Evolutionary conservation across 495 filamentous ascomycete species (phyloP).

Genomic region (Penicillium bovifimosum): DNA sequence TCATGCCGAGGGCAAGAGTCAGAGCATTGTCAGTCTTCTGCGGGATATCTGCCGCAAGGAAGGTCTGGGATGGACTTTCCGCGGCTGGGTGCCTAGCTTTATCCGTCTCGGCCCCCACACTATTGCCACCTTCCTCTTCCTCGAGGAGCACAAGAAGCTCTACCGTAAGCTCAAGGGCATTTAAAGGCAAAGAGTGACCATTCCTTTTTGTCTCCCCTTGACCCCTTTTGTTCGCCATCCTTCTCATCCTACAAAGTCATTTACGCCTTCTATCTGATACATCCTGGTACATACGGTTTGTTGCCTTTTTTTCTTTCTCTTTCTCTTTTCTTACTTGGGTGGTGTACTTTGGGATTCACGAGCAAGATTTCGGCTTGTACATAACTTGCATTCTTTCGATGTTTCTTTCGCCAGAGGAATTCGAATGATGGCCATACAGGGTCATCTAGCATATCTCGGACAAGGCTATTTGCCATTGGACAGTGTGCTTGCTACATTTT

Average conservation of each 20-base stretch:
- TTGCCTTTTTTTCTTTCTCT: slow-evolving; percentile 7
- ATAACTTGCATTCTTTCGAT: slow-evolving; percentile 24
- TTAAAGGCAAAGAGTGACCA: slow-evolving; percentile 17
- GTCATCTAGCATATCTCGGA: background rate
- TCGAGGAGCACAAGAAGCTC: slow-evolving; percentile 69
- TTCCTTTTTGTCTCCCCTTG: slow-evolving; percentile 17
- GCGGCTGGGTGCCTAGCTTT: slow-evolving; percentile 97
- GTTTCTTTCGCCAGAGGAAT: slow-evolving; percentile 2
- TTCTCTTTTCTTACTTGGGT: slow-evolving; percentile 10
- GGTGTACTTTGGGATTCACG: slow-evolving; percentile 11
- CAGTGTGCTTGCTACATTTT: slow-evolving; percentile 11
- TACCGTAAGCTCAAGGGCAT: slow-evolving; percentile 46
- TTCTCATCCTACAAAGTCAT: slow-evolving; percentile 34
- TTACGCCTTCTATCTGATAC: slow-evolving; percentile 46
- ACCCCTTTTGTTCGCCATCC: slow-evolving; percentile 8
- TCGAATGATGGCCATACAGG: background rate
- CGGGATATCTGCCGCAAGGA: slow-evolving; percentile 68
- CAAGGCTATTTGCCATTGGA: slow-evolving; percentile 3
- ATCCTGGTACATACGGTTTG: slow-evolving; percentile 14
- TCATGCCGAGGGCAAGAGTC: slow-evolving; percentile 43
- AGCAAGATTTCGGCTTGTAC: slow-evolving; percentile 22
- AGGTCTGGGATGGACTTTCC: slow-evolving; percentile 85
- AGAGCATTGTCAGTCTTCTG: slow-evolving; percentile 55
- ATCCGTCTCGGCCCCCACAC: slow-evolving; percentile 90
- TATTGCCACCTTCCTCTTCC: slow-evolving; percentile 88